Base-by-base conservation (phyloP, 371 early-diverging fungal genomes). In the Choanephora cucurbitarum region DNA sequence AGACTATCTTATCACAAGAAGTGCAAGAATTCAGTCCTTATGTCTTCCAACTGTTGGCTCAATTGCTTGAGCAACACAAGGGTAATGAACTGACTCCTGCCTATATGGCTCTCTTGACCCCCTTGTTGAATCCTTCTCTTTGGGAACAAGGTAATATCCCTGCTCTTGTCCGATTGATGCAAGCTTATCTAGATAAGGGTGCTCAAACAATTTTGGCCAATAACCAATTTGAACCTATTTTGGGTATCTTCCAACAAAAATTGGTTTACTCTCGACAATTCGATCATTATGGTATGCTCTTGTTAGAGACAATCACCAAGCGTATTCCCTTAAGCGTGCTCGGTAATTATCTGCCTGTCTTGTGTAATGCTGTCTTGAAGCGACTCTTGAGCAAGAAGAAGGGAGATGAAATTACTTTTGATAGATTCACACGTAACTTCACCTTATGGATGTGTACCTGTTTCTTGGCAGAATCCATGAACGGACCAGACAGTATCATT, bases 141-240 rank as follows among this genome's bases (percentile, higher is more conserved):
- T 99, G 99, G 99, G 89, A 91, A 53, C 81, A 86, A 43, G 93
- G 91, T 81, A 98, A 97, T 66, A 85, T 96, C 22, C 98, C 98
- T 46, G 98, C 97, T 0, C 78, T 99, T 7, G 93, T 94, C 23
- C 84, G 88, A 28, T 75, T 97, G 42, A 66, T 98, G 43, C 88
- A 91, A 64, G 85, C 92, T 23, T 97, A 92, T 68, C 64, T 99
- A 62, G 69, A 76, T 40, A 85, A 88, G 52, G 92, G 90, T 21
- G 75, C 89, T 13, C 80, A 87, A 48, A 69, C 81, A 1, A 79
- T 84, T 44, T 74, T 86, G 32, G 72, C 76, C 17, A 70, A 76
- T 32, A 84, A 85, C 46, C 85, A 90, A 49, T 64, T 99, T 49
- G 83, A 84, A 44, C 84, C 92, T 11, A 83, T 97, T 37, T 84